A percentile compares a stretch with the other conserved stretches of the same genome.
phyloP scores from a whole-genome alignment of 2,329 filamentous ascomycete species.

The Exophiala phaeomuriformis region DNA sequence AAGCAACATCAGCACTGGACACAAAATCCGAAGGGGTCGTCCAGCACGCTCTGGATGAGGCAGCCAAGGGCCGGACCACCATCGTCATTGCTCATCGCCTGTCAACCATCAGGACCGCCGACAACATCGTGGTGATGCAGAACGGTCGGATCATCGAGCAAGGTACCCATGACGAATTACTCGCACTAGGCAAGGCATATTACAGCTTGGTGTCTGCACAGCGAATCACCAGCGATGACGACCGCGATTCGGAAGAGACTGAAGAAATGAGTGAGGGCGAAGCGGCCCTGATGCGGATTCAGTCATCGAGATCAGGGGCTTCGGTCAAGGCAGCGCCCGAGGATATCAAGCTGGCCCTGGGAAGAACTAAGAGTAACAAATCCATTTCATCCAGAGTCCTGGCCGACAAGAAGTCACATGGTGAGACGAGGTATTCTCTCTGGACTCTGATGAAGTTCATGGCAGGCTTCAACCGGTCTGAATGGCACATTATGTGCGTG shows the following conservation, averaged over 20 bases:
- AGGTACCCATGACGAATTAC: constrained; percentile 73
- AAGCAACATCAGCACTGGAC: constrained; percentile 88
- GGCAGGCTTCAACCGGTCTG: constrained; percentile 66
- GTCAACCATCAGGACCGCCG: constrained; percentile 85
- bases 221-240: constrained; percentile 58
- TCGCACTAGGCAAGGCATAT: constrained; percentile 66
- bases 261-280: constrained; percentile 25
- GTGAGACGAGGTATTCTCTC: constrained; percentile 56
- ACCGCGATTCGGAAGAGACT: constrained; percentile 31
- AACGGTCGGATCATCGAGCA: constrained; percentile 83
- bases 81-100: constrained; percentile 94
- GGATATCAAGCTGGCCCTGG: constrained; percentile 32
- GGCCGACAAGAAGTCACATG: constrained; percentile 47
- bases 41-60: constrained; percentile 82
- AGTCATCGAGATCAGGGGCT: constrained; percentile 30
- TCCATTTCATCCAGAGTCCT: constrained; percentile 65
- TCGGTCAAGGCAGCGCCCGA: constrained; percentile 28
- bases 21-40: constrained; percentile 93
- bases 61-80: constrained; percentile 78
- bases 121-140: constrained; percentile 93
- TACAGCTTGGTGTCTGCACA: constrained; percentile 82
- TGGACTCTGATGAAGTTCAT: constrained; percentile 74
- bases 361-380: constrained; percentile 44
- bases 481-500: constrained; percentile 63
- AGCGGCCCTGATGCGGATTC: constrained; percentile 30